A percentile compares a stretch with the other conserved stretches of the same genome.
Evolutionary conservation across 352 stramenopile genomes (phyloP).

Genomic region (Phytophthora sojae): DNA sequence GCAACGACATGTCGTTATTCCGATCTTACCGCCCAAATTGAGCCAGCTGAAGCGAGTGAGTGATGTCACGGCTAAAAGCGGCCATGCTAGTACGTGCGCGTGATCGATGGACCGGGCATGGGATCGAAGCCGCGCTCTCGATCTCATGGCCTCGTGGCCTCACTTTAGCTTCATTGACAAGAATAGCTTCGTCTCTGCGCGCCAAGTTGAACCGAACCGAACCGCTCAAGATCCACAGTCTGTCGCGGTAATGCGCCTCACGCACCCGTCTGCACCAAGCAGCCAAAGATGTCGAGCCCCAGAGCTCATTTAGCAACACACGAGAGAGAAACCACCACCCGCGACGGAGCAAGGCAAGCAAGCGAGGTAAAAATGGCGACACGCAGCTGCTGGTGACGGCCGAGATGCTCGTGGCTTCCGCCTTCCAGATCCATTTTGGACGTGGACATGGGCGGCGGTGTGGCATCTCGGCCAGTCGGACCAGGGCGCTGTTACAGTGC

Average conservation of each 20-base stretch:
- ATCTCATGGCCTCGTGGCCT: background rate
- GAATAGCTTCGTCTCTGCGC: conserved; percentile 2
- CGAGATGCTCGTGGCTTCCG: background rate
- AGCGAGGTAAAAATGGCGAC: conserved; percentile 28
- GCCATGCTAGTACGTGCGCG: background rate
- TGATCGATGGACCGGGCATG: conserved; percentile 7
- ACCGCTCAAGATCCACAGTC: background rate
- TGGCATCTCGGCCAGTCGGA: conserved; percentile 35
- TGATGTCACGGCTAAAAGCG: conserved; percentile 19
- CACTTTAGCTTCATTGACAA: background rate
- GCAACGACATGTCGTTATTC: conserved; percentile 6
- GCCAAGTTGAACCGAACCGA: conserved; percentile 9
- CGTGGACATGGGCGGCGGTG: conserved; percentile 33
- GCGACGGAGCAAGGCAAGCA: conserved; percentile 11
- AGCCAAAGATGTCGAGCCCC: conserved; percentile 15
- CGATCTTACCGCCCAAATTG: conserved; percentile 1
- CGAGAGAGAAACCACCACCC: conserved; percentile 24
- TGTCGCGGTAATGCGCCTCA: no score
- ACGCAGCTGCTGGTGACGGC: background rate
- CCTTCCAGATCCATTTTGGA: conserved; percentile 30
- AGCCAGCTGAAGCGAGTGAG: background rate
- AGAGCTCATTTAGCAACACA: conserved; percentile 29
- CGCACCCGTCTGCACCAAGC: background rate
- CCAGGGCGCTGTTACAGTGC: conserved; percentile 39
- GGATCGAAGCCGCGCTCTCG: background rate